Evolutionary conservation across 2,329 filamentous ascomycete genomes (phyloP).

Genomic region (Coniochaeta sp.): DNA sequence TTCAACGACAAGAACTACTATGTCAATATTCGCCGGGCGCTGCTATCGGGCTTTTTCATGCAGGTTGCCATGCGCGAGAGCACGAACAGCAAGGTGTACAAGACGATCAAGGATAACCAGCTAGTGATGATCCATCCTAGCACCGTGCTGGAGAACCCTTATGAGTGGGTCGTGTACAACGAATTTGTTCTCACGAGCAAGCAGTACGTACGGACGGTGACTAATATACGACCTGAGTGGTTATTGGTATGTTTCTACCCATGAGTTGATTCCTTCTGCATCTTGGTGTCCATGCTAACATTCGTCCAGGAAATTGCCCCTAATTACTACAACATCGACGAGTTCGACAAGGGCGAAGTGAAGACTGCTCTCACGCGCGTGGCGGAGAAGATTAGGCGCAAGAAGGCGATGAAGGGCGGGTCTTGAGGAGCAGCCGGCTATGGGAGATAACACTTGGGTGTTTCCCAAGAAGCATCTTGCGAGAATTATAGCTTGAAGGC

Average conservation of each 20-base stretch:
- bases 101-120: conserved; percentile 95
- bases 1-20: conserved; percentile 98
- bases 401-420: conserved; percentile 46
- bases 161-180: conserved; percentile 96
- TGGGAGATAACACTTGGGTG: not conserved
- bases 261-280: not conserved
- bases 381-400: conserved; percentile 52
- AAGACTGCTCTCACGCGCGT: conserved; percentile 57
- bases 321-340: conserved; percentile 78
- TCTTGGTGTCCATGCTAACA: conserved; percentile 19
- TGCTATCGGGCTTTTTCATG: conserved; percentile 98
- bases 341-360: conserved; percentile 81
- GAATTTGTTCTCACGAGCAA: conserved; percentile 97
- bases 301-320: conserved; percentile 75
- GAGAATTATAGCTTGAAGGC: not conserved
- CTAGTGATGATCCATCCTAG: conserved; percentile 88
- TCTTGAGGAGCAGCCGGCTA: conserved; percentile 15
- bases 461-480: not conserved
- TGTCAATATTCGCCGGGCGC: conserved; percentile 86
- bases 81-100: conserved; percentile 75
- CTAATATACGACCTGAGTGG: conserved; percentile 89
- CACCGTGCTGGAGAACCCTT: conserved; percentile 79
- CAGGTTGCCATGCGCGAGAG: conserved; percentile 93
- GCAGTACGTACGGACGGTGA: conserved; percentile 95
- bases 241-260: conserved; percentile 56